A percentile compares a stretch with the other conserved stretches of the same genome.
Conservation (phyloP, 208 protist species). For the Acanthamoeba triangularis region DNA sequence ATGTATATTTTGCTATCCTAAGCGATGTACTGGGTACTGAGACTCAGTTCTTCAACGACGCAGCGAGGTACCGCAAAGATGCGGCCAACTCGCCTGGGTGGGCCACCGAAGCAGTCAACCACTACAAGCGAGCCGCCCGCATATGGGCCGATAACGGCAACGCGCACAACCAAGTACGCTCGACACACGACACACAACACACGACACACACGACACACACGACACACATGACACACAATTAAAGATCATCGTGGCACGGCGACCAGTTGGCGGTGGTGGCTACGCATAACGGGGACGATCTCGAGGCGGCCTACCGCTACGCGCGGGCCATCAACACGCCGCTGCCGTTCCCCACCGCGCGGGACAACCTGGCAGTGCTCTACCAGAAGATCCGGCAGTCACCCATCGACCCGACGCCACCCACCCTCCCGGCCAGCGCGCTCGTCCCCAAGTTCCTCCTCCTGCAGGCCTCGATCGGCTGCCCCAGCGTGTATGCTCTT, state of each 20-base stretch:
- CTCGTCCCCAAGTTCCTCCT: not conserved
- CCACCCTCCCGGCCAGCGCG: not conserved
- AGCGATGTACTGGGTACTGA: too few species aligned
- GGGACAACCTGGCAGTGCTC: constrained; percentile 1
- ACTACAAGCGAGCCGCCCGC: not conserved
- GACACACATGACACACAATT: not conserved
- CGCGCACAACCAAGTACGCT: not conserved
- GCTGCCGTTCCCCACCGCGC: not conserved
- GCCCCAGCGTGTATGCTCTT: not conserved
- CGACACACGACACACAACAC: not conserved
- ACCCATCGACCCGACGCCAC: not conserved
- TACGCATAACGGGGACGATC: not conserved
- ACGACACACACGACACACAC: too few species aligned
- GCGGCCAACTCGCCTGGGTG: not conserved
- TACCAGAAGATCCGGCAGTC: constrained; percentile 27
- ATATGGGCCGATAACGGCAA: constrained; percentile 6
- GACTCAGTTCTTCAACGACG: too few species aligned
- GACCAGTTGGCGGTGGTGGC: constrained; percentile 22
- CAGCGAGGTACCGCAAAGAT: not conserved
- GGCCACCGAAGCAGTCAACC: not conserved
- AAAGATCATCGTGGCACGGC: not conserved
- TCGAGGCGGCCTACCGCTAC: constrained; percentile 1
- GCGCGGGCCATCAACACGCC: constrained; percentile 15
- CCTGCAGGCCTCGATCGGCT: not conserved
- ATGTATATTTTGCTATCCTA: too few species aligned